Conservation (phyloP, 2,329 filamentous ascomycete genomes). For the Diplocarpon mali region DNA sequence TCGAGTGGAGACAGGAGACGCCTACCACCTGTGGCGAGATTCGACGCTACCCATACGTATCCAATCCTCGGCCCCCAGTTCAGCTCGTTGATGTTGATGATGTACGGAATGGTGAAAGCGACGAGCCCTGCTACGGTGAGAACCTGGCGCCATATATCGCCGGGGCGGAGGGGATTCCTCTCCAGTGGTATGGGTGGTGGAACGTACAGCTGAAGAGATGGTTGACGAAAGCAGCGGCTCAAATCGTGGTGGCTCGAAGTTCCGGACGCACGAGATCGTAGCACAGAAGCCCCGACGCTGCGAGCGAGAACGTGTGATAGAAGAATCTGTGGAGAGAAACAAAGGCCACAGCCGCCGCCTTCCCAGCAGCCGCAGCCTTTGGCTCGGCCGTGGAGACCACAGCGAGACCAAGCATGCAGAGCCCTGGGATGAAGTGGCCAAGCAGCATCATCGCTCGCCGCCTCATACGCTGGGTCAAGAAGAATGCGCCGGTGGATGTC, state of each 20-base stretch:
- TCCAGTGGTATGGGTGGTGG: not conserved
- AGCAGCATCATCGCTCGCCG: not conserved
- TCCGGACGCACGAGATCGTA: not conserved
- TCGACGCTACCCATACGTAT: conserved; percentile 32
- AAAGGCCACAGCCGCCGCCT: not conserved
- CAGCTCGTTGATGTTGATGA: conserved; percentile 33
- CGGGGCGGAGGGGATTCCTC: no score
- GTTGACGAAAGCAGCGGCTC: not conserved
- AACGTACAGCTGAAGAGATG: not conserved
- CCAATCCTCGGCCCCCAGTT: conserved; percentile 36
- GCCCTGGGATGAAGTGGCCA: not conserved
- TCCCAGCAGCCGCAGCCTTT: not conserved
- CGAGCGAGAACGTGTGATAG: not conserved
- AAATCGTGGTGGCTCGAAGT: not conserved
- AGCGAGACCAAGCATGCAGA: not conserved
- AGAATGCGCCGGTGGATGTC: not conserved
- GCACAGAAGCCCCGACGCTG: not conserved
- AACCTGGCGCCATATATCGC: no score
- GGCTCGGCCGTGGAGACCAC: not conserved
- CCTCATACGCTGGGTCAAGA: not conserved
- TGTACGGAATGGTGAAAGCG: conserved; percentile 32
- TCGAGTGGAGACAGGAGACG: not conserved
- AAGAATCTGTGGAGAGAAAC: not conserved
- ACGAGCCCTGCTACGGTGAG: not conserved
- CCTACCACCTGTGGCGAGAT: not conserved